These are phyloP conservation scores for Balansia obtecta DNA, from an alignment of 2,329 filamentous ascomycete species.

Conservation along the genomic window DNA sequence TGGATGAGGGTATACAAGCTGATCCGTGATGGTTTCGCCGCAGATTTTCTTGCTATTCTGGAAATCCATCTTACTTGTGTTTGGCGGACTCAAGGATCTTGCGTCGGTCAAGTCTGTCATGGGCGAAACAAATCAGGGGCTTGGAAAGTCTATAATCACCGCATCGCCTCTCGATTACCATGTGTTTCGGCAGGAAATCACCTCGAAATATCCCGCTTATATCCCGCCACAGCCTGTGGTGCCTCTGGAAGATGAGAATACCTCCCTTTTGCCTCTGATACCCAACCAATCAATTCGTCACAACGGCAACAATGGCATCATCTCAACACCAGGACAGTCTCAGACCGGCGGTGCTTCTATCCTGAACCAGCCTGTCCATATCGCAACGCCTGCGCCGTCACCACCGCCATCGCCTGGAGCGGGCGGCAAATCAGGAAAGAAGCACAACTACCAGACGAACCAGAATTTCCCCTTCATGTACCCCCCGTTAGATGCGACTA, in stretches of 20 bases:
- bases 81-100: slow-evolving; percentile 67
- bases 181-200: slow-evolving; percentile 90
- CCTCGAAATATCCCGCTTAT: slow-evolving; percentile 94
- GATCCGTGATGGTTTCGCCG: slow-evolving; percentile 11
- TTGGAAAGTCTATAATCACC: slow-evolving; percentile 68
- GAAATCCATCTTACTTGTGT: slow-evolving; percentile 79
- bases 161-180: slow-evolving; percentile 95
- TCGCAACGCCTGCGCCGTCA: slow-evolving; percentile 93
- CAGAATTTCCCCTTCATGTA: slow-evolving; percentile 98
- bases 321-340: slow-evolving; percentile 40
- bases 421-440: slow-evolving; percentile 89
- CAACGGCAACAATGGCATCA: slow-evolving; percentile 48
- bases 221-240: slow-evolving; percentile 75
- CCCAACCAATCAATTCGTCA: slow-evolving; percentile 58
- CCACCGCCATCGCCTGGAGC: slow-evolving; percentile 81
- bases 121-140: slow-evolving; percentile 44
- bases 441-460: slow-evolving; percentile 98
- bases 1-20: not conserved
- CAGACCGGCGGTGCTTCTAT: slow-evolving; percentile 62
- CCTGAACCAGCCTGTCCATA: slow-evolving; percentile 90
- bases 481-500: slow-evolving; percentile 77
- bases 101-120: slow-evolving; percentile 62
- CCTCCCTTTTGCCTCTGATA: slow-evolving; percentile 76
- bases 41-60: slow-evolving; percentile 74
- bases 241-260: slow-evolving; percentile 80